Conservation (phyloP, 108 stramenopile genomes). For the Fragilaria radians region DNA sequence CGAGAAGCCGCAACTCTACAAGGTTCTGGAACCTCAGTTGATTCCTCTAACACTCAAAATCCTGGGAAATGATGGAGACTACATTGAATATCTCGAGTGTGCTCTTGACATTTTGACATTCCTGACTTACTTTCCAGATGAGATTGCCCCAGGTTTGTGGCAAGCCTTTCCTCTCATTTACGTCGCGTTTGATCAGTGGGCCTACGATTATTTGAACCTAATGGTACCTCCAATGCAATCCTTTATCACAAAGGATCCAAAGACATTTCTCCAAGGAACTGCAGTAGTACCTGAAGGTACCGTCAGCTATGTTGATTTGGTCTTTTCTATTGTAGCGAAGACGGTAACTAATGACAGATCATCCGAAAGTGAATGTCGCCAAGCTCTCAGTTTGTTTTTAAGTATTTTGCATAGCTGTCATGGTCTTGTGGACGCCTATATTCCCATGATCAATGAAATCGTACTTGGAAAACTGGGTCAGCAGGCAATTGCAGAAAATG, state of each 20-base stretch:
- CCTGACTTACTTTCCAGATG: conserved; percentile 86
- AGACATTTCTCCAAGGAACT: conserved; percentile 57
- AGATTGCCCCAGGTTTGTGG: conserved; percentile 87
- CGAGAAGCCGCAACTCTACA: conserved; percentile 66
- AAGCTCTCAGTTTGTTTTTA: conserved; percentile 82
- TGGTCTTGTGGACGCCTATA: conserved; percentile 72
- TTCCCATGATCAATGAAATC: conserved; percentile 80
- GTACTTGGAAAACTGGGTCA: conserved; percentile 77
- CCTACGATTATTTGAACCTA: conserved; percentile 91
- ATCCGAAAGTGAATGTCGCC: conserved; percentile 80
- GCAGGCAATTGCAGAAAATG: conserved; percentile 61
- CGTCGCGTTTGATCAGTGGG: conserved; percentile 88
- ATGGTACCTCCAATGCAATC: conserved; percentile 93
- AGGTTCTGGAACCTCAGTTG: conserved; percentile 84
- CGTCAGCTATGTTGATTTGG: conserved; percentile 77
- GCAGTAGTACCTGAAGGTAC: conserved; percentile 44
- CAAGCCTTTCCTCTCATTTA: conserved; percentile 89
- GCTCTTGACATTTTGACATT: conserved; percentile 90
- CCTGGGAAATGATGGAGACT: conserved; percentile 85
- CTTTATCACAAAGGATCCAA: conserved; percentile 83
- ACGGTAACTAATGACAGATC: conserved; percentile 78
- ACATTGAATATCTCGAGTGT: conserved; percentile 92
- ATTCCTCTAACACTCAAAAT: conserved; percentile 81
- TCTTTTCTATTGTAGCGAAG: conserved; percentile 83
- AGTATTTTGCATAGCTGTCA: conserved; percentile 86